Evolutionary conservation across 768 basidiomycete species (phyloP).

Genomic region (Lyophyllum atratum): DNA sequence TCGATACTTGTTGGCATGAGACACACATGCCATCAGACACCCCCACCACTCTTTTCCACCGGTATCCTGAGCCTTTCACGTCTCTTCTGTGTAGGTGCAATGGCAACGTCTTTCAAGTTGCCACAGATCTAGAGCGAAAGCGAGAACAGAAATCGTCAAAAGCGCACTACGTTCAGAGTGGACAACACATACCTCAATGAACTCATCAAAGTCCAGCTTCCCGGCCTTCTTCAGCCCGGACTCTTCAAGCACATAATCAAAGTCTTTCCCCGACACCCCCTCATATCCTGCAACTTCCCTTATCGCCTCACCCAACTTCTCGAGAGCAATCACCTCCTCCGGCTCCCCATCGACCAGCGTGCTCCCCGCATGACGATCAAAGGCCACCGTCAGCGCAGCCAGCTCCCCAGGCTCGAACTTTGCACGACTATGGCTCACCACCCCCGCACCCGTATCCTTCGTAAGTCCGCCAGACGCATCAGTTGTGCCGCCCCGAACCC

Average conservation of each 20-base stretch:
- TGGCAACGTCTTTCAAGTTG: conserved; percentile 67
- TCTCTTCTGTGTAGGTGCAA: conserved; percentile 31
- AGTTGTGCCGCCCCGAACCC: conserved; percentile 29
- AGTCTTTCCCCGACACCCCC: conserved; percentile 24
- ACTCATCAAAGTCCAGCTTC: conserved; percentile 79
- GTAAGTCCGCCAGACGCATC: background rate
- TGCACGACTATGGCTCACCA: conserved; percentile 36
- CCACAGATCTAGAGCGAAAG: conserved; percentile 68
- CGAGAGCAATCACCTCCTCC: conserved; percentile 40
- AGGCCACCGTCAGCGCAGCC: conserved; percentile 38
- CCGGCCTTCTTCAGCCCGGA: conserved; percentile 63
- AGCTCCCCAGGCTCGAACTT: conserved; percentile 49
- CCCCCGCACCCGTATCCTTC: conserved; percentile 9
- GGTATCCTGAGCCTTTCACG: conserved; percentile 43
- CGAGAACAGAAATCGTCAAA: background rate
- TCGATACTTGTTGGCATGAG: background rate
- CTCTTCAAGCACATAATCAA: conserved; percentile 69
- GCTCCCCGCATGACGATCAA: conserved; percentile 31
- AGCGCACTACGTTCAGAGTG: background rate
- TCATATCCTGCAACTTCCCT: conserved; percentile 58
- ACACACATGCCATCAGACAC: conserved; percentile 34
- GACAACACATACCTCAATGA: conserved; percentile 69
- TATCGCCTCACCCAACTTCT: conserved; percentile 43
- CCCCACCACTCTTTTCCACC: conserved; percentile 58
- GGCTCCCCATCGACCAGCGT: conserved; percentile 21